Evolutionary conservation across 2,329 filamentous ascomycete species (phyloP), one percentile per base, ranked within the genome.

Genomic region (Triangularia setosa): DNA sequence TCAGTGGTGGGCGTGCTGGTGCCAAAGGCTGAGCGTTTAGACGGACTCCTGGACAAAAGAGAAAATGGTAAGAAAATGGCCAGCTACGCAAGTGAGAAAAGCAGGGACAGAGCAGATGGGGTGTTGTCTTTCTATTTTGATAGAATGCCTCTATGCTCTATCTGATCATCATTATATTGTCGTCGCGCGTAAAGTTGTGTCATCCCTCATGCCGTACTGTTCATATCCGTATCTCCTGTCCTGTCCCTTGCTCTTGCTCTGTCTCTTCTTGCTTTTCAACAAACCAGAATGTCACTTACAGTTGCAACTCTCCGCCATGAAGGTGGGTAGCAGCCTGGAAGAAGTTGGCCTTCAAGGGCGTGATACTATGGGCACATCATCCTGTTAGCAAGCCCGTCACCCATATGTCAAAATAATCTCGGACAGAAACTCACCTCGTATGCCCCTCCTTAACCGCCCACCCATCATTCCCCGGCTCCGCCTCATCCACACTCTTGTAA

Each of bases 321-420:
- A 87, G 81, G 65, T 87, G 82, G 66, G 85, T 80, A 44, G 81
- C 78, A 11, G 85, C 83, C 75, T 94, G 92, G 85, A 91, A 93
- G 76, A 97, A 99, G 77, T 97, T 97, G 52, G 94, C 93, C 76
- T 91, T 91, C 69, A 98, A 77, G 14, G 94, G 92, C 3, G 95
- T 97, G 63, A 99, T 87, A 76, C 93, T 96, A 72, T 68, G n/a
- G n/a, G n/a, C n/a, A n/a, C 30, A 55, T 25, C 59, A 44, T 9
- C 30, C 25, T 27, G 64, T 67, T 24, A 69, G 60, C 48, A 18
- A 28, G 8, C 27, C 8, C 11, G 11, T 18, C n/a, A 16, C 25
- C 18, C 11, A 33, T 24, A 25, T n/a, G 7, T 11, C 24, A 55
- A 18, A 27, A 58, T 18, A 25, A 60, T 25, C 12, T 33, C 24